Evolutionary conservation across 257 asterid species (phyloP), one percentile per base, ranked within the genome.

Genomic region (Apocynum venetum): DNA sequence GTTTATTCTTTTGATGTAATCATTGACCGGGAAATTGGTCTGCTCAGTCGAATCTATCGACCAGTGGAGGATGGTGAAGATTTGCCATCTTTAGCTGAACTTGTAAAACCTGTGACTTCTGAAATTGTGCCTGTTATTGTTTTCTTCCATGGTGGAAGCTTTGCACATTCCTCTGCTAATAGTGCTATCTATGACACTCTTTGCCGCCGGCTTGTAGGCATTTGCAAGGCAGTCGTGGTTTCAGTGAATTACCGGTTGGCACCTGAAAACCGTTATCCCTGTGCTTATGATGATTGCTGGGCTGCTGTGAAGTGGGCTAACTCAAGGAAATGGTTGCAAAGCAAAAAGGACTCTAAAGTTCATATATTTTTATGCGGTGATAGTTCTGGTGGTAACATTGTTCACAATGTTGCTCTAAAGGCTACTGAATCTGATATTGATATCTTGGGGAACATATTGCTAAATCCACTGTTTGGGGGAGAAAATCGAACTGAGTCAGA

Each of bases 61-160:
- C 78, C 90, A 2, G 84, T 86, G 72, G 72, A 71, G 0, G 86
- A 80, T 19, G 67, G 74, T 43, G 89, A 79, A 63, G 61, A 83
- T 2, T 79, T 76, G 6, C 79, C 90, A 86, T 91, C 87, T 46
- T 64, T 84, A 5, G 46, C 20, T 0, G 91, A 90, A 15, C 89
- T 90, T 0, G 98, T 90, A 10, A 87, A 84, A 67, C 97, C 98
- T 36, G 53, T 91, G 57, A 91, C 91, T 56, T 9, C 80, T 3
- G 90, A 84, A 31, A 47, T 87, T n/a, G 87, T 91, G 0, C 98
- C 98, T 14, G 97, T 93, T 0, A 88, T 93, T 38, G 61, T 93
- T 7, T 93, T 83, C 91, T 91, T 88, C 90, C 98, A 91, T 41
- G 98, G 98, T 4, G 98, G 98, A 17, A 93, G 98, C 83, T 93